Base-by-base conservation (phyloP, 257 asterid genomes). In the Nicotiana noctiflora region DNA sequence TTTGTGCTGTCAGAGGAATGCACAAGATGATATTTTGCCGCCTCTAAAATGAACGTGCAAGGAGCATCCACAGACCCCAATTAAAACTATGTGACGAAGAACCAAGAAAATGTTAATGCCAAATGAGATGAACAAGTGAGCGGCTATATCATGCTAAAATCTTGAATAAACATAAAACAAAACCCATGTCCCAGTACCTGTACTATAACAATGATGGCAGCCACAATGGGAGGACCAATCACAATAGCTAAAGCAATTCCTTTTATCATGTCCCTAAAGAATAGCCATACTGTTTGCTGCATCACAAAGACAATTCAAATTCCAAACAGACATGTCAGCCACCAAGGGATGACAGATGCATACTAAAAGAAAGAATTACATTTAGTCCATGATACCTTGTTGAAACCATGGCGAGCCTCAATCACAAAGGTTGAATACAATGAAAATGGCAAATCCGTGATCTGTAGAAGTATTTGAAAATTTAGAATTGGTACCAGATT, bases 211-310 rank as follows among this genome's bases (percentile, higher is more conserved):
- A 96, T 92, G 83, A 96, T 94, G 88, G 97, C 97, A 87, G 99
- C 96, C 77, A 94, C 94, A 89, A 96, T 91, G 82, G 99, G 99
- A 23, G 99, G 99, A 75, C 98, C 97, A 83, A 96, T 90, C 88
- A 91, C 91, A 78, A 84, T 52, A 74, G 97, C 32, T 77, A 96
- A 63, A 18, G 78, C 81, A 82, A 89, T 90, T 83, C 97, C 97
- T 87, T 96, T 96, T 83, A 92, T 84, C 96, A 94, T 94, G 88
- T 96, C 99, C 89, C 91, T 90, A 46, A 96, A 84, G 92, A 94
- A 96, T 83, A 92, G 64, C 95, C 95, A 84, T 37, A 96, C 6
- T 14, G 98, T 94, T 96, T 96, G 99, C 99, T 95, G 93, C 44
- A 85, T 77, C 63, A 84, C 12, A 15, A 77, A 19, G 44, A 25